Evolutionary conservation across 78 protist species (phyloP).

Genomic region (Polysphondylium violaceum): DNA sequence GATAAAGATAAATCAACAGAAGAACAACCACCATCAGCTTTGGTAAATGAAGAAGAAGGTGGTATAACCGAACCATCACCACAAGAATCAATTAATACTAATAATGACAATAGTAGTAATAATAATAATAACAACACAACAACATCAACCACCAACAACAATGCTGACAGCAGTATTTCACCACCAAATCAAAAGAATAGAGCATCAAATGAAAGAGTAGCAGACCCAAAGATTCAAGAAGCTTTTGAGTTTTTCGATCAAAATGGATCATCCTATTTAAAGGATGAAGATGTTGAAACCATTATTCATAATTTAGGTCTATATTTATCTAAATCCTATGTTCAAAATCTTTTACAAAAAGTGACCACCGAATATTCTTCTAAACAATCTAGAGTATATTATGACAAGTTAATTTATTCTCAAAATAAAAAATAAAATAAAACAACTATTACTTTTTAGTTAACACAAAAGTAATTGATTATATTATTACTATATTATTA

Average conservation of each 20-base stretch:
- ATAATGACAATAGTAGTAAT: neutral
- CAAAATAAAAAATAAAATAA: neutral
- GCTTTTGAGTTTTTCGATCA: constrained; percentile 59
- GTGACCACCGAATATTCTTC: constrained; percentile 52
- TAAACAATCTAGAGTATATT: constrained; percentile 56
- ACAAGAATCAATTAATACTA: no score
- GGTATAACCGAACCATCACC: neutral
- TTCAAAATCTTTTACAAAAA: constrained; percentile 23
- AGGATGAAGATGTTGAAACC: constrained; percentile 41
- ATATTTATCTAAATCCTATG: constrained; percentile 34
- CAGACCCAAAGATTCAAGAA: neutral
- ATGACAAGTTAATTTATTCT: neutral
- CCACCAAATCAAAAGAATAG: neutral
- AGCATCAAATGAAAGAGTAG: neutral
- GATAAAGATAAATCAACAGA: neutral
- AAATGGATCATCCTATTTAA: constrained; percentile 14
- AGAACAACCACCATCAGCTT: neutral
- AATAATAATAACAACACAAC: neutral
- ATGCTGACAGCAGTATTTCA: constrained; percentile 1
- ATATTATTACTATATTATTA: no score
- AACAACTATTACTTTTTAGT: no score
- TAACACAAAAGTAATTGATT: no score
- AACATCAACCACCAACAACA: neutral
- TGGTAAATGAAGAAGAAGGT: neutral
- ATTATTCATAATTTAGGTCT: constrained; percentile 67